Evolutionary conservation across 2,329 filamentous ascomycete species (phyloP), one percentile per base, ranked within the genome.

Genomic region (Teratosphaeria gauchensis): DNA sequence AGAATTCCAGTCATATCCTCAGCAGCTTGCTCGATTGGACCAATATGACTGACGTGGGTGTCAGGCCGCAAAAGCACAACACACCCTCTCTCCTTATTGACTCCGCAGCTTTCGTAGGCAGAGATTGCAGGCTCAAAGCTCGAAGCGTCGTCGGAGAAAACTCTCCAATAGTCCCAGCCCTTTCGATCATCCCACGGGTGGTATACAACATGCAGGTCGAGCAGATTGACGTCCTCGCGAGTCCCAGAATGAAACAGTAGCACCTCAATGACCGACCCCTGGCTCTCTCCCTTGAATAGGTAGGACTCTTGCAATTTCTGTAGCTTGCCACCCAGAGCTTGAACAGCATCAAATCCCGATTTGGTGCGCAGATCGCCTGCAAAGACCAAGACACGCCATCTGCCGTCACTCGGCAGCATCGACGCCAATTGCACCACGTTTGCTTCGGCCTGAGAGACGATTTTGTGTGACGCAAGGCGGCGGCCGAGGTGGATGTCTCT

Each of bases 331-430:
- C 51, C 56, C 8, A 58, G 31, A 42, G 9, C 16, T n/a, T 58
- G 51, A 14, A 54, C 16, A 11, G 19, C 35, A n/a, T 58, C 16
- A 6, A n/a, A 33, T 35, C 55, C 51, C 9, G n/a, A 31, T 9
- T 53, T n/a, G 9, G 12, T 38, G n/a, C 9, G 14, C 8, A 63
- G 19, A 38, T 61, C 54, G 1, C 62, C 62, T 11, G 59, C 58
- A 48, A 66, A 66, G 30, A 64, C 56, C 33, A 65, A 52, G 12
- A 66, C 32, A 31, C 63, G 55, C 64, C 64, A 66, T 21, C 33
- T 28, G 3, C 63, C 64, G 33, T 64, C 61, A 12, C 53, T 58
- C 2, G 60, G 58, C n/a, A 65, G 58, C 14, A 60, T 32, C 8
- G 64, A 54, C 12, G 28, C 51, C 5, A 62, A 46, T 52, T 30